Conservation (phyloP, 495 filamentous ascomycete species). For the Neurospora sp. region DNA sequence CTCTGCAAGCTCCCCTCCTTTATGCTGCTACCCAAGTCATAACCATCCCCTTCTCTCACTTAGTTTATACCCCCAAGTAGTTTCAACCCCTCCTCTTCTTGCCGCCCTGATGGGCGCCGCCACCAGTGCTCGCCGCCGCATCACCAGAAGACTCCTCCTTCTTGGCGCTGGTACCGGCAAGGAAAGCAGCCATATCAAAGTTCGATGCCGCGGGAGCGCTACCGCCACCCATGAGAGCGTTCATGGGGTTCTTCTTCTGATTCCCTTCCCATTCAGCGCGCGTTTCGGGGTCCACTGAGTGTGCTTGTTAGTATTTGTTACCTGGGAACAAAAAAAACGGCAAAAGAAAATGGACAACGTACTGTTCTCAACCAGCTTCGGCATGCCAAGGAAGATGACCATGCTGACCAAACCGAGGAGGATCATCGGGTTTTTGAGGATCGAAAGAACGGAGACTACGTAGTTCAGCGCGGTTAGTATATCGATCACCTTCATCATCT, state of each 20-base stretch:
- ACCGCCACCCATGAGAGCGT: slow-evolving; percentile 36
- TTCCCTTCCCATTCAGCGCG: slow-evolving; percentile 85
- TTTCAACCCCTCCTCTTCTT: not conserved
- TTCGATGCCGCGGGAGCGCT: slow-evolving; percentile 27
- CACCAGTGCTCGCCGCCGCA: slow-evolving; percentile 5
- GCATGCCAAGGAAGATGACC: slow-evolving; percentile 76
- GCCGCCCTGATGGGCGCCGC: not conserved
- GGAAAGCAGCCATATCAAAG: slow-evolving; percentile 81
- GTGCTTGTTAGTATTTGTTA: not conserved
- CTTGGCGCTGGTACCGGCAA: slow-evolving; percentile 44
- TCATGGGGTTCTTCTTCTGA: slow-evolving; percentile 63
- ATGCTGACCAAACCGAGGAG: slow-evolving; percentile 74
- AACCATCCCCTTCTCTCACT: not conserved
- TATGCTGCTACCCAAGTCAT: not conserved
- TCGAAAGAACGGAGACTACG: slow-evolving; percentile 45
- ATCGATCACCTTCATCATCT: too few relatives aligned
- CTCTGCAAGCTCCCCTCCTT: not conserved
- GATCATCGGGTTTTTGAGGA: slow-evolving; percentile 93
- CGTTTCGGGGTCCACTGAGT: slow-evolving; percentile 93
- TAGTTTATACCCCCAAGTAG: too few relatives aligned
- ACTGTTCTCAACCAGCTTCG: slow-evolving; percentile 94
- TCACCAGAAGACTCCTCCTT: slow-evolving; percentile 13
- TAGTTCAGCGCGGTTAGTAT: slow-evolving; percentile 1
- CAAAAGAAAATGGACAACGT: slow-evolving; percentile 28
- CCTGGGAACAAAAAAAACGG: not conserved